Conservation (phyloP, 139 green algal species). For the Chlorella sp. region DNA sequence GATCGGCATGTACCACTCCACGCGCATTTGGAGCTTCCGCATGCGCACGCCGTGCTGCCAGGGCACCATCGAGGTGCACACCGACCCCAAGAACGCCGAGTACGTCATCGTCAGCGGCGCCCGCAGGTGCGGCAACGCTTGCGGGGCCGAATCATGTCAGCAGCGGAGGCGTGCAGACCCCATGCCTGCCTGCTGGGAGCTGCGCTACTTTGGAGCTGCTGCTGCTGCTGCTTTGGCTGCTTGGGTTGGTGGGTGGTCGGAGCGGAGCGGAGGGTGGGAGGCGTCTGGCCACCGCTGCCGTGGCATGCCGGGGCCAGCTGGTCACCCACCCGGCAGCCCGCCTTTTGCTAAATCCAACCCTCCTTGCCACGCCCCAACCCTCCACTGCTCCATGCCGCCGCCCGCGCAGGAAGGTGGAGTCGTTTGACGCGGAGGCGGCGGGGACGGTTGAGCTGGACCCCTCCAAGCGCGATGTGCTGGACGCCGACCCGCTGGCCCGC, state of each 20-base stretch:
- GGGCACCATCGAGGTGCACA: conserved; percentile 86
- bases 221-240: no score
- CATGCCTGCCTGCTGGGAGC: no score
- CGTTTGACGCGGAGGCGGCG: conserved; percentile 64
- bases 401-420: conserved; percentile 58
- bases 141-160: no score
- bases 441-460: conserved; percentile 63
- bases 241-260: background rate
- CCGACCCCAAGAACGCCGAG: conserved; percentile 91
- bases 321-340: background rate
- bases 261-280: no score
- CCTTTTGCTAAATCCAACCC: background rate
- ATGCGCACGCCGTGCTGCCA: conserved; percentile 93
- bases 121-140: conserved; percentile 48
- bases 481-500: conserved; percentile 56
- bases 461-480: background rate
- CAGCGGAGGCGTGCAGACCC: no score
- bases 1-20: conserved; percentile 90
- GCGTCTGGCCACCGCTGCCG: no score
- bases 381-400: background rate
- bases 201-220: no score
- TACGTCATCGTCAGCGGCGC: conserved; percentile 81
- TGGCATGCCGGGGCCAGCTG: background rate
- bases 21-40: conserved; percentile 91
- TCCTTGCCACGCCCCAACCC: background rate